Base-by-base conservation (phyloP, 495 filamentous ascomycete species). In the Penicillium parvum region DNA sequence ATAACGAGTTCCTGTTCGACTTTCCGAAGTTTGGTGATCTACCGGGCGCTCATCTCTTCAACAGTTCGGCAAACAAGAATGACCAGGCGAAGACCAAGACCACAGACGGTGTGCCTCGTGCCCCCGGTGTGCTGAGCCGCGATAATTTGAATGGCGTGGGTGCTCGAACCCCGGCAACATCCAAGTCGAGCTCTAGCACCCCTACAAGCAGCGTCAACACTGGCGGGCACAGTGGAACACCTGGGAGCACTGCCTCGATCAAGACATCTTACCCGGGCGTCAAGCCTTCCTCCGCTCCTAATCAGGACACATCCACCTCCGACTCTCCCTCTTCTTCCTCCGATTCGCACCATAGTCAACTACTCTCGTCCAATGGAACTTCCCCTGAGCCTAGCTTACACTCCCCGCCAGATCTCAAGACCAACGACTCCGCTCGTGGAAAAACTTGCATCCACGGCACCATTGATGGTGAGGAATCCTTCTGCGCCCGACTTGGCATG, bases 11-110 rank as follows among this genome's bases (percentile, higher is more conserved):
- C 59, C 78, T 88, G 53, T 97, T 95, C 50, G 90, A 96, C 47
- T 97, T 97, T 55, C 92, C 92, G 42, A 87, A 84, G 62, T 96
- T 96, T 60, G 92, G 92, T 27, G 75, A 77, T 45, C 70, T 90
- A 16, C 85, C 87, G 1, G 83, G 79, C 9, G 71, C 78, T n/a
- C 73, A 79, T 23, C 65, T 76, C 16, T 65, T 79, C 50, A 79
- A 76, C 43, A 63, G 69, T 21, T 57, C 59, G 14, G 23, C 44
- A 21, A 50, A 53, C 28, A 67, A 69, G 44, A 51, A 53, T 4
- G 59, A 61, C n/a, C 59, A 30, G 28, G 28, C 12, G 1, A n/a
- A 65, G 34, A 52, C 58, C 36, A 66, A 64, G 30, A 7, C 51
- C 30, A 61, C 49, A 21, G 46, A 51, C 10, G 47, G 44, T 16